phyloP scores from a whole-genome alignment of 768 basidiomycete species.

The Dacryopinax spathularia region DNA sequence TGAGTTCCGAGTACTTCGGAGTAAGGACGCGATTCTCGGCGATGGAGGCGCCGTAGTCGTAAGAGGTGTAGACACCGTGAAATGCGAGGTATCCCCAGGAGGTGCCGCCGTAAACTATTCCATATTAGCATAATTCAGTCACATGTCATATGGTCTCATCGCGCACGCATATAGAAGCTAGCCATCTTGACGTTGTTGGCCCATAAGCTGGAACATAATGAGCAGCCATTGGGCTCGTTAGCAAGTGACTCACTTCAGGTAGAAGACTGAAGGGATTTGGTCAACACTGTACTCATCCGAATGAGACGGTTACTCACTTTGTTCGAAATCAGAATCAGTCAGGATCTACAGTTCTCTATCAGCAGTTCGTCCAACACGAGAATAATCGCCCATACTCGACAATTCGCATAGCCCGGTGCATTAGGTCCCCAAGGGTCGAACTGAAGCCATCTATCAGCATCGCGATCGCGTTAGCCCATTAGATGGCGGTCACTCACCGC shows the following conservation, averaged over 20 bases:
- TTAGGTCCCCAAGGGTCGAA: slow-evolving; percentile 71
- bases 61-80: slow-evolving; percentile 43
- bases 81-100: slow-evolving; percentile 74
- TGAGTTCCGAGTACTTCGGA: slow-evolving; percentile 61
- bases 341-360: neutral
- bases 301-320: neutral
- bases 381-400: slow-evolving; percentile 5
- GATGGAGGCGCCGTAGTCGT: slow-evolving; percentile 56
- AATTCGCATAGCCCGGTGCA: slow-evolving; percentile 35
- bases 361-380: slow-evolving; percentile 18
- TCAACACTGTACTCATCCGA: neutral
- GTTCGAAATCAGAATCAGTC: slow-evolving; percentile 1
- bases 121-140: neutral
- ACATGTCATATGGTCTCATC: slow-evolving; percentile 9
- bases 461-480: neutral
- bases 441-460: slow-evolving; percentile 36
- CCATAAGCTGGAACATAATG: slow-evolving; percentile 36
- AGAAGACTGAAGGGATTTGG: slow-evolving; percentile 49
- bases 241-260: slow-evolving; percentile 19
- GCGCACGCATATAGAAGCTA: slow-evolving; percentile 75
- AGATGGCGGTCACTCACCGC: neutral
- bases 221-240: neutral
- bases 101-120: slow-evolving; percentile 43
- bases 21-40: slow-evolving; percentile 48
- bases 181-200: slow-evolving; percentile 70